Base-by-base conservation (phyloP, 805 yeast species). In the Kodamaea nitidulidarum region DNA sequence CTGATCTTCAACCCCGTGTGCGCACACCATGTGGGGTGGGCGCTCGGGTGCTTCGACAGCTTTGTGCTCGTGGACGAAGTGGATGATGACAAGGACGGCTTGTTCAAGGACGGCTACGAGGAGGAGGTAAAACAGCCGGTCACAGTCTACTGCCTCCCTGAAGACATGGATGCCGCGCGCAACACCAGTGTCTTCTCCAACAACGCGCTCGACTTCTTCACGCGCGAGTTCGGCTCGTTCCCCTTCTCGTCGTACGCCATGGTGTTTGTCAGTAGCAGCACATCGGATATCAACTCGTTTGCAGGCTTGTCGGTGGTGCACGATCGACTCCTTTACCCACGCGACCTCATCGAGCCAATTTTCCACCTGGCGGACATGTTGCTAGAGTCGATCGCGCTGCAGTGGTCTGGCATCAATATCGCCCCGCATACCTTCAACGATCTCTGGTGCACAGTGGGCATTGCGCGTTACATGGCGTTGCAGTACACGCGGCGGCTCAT, bases 1-100 rank as follows among this genome's bases (percentile, higher is more conserved):
- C 78, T 81, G 11, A 65, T 86, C 7, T 81, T 81, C 54, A 85
- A 81, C 40, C 96, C 98, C 1, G 84, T 88, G 1, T 82, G 95
- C 26, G 87, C 98, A 1, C 97, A 90, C 49, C 97, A 91, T 59
- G 71, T 93, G 15, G 98, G 98, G 0, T 93, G 95, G 81, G 90
- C 95, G 0, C 76, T 88, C 3, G 98, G 98, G 0, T 82, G 95
- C 2, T 93, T 91, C 57, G 80, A 81, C 30, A 75, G 76, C 39
- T 64, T 79, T 2, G 76, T 79, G 0, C 51, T 88, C 21, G 58
- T 79, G 6, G 76, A 71, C 32, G 50, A 63, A 20, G 65, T 56
- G 10, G 55, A 50, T 15, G 50, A 46, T 3, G 32, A 38, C 4
- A 63, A 61, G 11, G 70, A 73, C 4, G 60, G 56, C 4, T 65